Percentiles rank a stretch among this genome's conserved stretches.
These are phyloP conservation scores for Fraxinus cuspidata DNA, from an alignment of 257 asterid species.

Conservation along the genomic window DNA sequence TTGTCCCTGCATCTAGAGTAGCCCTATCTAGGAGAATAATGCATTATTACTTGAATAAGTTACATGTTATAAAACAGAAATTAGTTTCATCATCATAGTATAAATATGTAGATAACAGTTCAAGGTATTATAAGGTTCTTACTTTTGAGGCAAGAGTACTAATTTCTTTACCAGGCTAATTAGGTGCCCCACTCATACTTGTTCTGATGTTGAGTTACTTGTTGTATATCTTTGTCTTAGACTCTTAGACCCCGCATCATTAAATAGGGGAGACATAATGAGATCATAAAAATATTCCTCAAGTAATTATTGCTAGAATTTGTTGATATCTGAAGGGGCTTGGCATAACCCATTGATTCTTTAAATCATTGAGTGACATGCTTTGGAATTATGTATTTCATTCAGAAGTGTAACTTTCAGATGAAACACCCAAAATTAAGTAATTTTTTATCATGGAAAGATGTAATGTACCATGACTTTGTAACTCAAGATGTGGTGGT, in stretches of 20 bases:
- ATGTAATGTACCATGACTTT: too few relatives aligned
- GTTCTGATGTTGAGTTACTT: conserved; percentile 19
- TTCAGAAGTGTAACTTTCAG: neutral
- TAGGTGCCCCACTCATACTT: conserved; percentile 23
- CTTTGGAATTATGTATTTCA: neutral
- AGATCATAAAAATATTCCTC: conserved; percentile 18
- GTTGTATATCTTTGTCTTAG: conserved; percentile 15
- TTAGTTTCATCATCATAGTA: too few relatives aligned
- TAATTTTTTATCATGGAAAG: too few relatives aligned
- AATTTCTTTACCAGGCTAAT: neutral
- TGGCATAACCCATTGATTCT: too few relatives aligned
- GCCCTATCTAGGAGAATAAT: neutral
- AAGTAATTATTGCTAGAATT: neutral
- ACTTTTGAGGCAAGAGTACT: neutral
- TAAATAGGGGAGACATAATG: conserved; percentile 4
- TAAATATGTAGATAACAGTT: neutral
- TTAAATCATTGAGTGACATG: neutral
- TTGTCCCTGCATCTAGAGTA: too few relatives aligned
- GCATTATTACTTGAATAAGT: neutral
- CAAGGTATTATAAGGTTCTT: neutral
- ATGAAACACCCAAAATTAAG: too few relatives aligned
- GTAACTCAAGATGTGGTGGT: too few relatives aligned
- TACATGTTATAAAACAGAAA: too few relatives aligned
- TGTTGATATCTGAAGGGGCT: too few relatives aligned
- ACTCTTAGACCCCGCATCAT: conserved; percentile 16